Conservation (phyloP, 2,329 filamentous ascomycete genomes). For the Myriosclerotinia curreyana region DNA sequence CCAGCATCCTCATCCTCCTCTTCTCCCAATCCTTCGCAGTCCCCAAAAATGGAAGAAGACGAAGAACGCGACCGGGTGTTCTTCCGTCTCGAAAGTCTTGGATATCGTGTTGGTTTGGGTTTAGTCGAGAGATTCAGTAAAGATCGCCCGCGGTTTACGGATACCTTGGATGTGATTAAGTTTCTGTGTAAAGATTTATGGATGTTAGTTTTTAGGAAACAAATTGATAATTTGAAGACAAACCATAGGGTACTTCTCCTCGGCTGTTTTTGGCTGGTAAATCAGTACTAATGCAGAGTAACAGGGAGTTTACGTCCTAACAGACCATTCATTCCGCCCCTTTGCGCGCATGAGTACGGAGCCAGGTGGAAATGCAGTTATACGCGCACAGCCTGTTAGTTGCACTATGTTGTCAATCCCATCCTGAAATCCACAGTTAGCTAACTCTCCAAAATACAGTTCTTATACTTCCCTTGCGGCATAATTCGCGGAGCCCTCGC, state of each 20-base stretch:
- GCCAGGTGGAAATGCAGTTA: conserved; percentile 66
- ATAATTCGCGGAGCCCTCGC: conserved; percentile 88
- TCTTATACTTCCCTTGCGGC: conserved; percentile 93
- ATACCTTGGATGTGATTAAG: conserved; percentile 94
- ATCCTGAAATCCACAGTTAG: background rate
- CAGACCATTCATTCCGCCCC: conserved; percentile 86
- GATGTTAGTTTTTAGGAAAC: conserved; percentile 91
- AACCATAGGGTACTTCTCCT: conserved; percentile 71
- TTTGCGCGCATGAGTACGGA: conserved; percentile 88
- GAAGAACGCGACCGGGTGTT: conserved; percentile 83
- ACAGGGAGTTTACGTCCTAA: conserved; percentile 91
- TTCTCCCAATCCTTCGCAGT: conserved; percentile 1
- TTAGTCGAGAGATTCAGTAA: conserved; percentile 84
- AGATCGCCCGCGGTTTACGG: conserved; percentile 82
- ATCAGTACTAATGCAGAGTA: conserved; percentile 22
- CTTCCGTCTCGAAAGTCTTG: conserved; percentile 76
- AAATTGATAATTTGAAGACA: conserved; percentile 97
- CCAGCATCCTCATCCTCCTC: conserved; percentile 24
- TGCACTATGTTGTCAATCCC: background rate
- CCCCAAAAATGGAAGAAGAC: conserved; percentile 62
- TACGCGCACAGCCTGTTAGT: conserved; percentile 74
- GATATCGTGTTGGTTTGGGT: conserved; percentile 89
- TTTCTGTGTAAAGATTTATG: conserved; percentile 98
- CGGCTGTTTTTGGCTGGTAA: background rate
- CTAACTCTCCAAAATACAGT: conserved; percentile 49